These are phyloP conservation scores for Ceratocystiopsis minuta DNA, from an alignment of 2,329 filamentous ascomycete species.

Conservation along the genomic window DNA sequence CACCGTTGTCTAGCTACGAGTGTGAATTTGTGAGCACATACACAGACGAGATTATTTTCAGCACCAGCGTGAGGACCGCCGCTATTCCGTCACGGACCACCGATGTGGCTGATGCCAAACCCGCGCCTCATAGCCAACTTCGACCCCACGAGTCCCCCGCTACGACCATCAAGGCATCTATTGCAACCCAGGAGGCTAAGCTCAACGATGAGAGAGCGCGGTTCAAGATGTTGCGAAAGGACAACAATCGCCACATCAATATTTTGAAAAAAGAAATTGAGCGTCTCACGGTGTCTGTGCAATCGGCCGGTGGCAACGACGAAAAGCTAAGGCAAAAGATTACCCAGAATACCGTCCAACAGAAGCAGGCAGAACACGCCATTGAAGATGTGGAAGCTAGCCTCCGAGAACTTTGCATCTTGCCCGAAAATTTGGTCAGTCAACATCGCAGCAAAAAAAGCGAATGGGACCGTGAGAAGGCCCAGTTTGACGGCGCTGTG, in stretches of 20 bases:
- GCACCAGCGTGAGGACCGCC: slow-evolving; percentile 51
- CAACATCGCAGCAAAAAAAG: slow-evolving; percentile 37
- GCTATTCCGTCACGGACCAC: slow-evolving; percentile 26
- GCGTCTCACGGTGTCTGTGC: slow-evolving; percentile 44
- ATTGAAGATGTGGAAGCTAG: slow-evolving; percentile 28
- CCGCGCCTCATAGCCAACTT: slow-evolving; percentile 25
- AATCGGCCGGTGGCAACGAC: slow-evolving; percentile 53
- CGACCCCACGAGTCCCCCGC: slow-evolving; percentile 58
- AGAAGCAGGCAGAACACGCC: slow-evolving; percentile 36
- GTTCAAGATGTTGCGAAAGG: slow-evolving; percentile 54
- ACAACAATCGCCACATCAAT: slow-evolving; percentile 53
- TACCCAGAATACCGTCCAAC: slow-evolving; percentile 56
- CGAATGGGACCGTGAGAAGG: slow-evolving; percentile 35
- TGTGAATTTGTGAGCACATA: slow-evolving; percentile 58
- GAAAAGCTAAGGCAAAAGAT: slow-evolving; percentile 61
- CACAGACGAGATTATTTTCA: slow-evolving; percentile 49
- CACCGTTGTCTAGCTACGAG: slow-evolving; percentile 58
- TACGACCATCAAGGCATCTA: slow-evolving; percentile 60
- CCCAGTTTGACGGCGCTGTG: slow-evolving; percentile 39
- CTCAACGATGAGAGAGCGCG: slow-evolving; percentile 50
- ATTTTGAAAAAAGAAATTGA: slow-evolving; percentile 58
- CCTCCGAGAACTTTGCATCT: slow-evolving; percentile 44
- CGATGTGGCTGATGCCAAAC: slow-evolving; percentile 18
- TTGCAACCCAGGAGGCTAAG: slow-evolving; percentile 52
- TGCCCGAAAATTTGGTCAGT: slow-evolving; percentile 43